These are phyloP conservation scores for Leptoxyphium fumago DNA, from an alignment of 2,329 filamentous ascomycete species.

Conservation along the genomic window DNA sequence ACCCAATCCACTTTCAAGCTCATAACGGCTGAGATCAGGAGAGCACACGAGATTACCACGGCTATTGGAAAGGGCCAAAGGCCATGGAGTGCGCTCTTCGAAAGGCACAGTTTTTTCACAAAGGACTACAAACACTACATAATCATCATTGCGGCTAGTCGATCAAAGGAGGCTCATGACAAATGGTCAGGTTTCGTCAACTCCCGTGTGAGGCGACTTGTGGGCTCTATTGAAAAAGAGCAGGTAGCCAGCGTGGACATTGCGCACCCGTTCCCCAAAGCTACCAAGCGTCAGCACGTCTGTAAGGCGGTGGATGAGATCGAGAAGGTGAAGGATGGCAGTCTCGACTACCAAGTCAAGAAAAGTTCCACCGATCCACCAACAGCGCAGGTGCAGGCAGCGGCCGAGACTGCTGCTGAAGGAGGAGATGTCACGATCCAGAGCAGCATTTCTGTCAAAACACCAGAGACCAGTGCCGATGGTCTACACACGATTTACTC, in stretches of 20 bases:
- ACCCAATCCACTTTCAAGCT: constrained; percentile 72
- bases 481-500: constrained; percentile 54
- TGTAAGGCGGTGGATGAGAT: constrained; percentile 49
- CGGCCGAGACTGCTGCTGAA: constrained; percentile 27
- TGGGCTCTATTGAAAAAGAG: constrained; percentile 69
- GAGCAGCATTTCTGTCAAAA: constrained; percentile 8
- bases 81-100: constrained; percentile 77
- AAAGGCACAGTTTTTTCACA: constrained; percentile 87
- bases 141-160: constrained; percentile 69
- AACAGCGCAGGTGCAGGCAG: constrained; percentile 36
- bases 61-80: constrained; percentile 63
- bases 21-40: constrained; percentile 67
- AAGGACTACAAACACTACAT: constrained; percentile 91
- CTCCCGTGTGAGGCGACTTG: constrained; percentile 78
- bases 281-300: constrained; percentile 68
- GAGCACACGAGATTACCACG: constrained; percentile 62
- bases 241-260: constrained; percentile 53
- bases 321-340: constrained; percentile 47
- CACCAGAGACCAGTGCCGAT: constrained; percentile 20
- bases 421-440: constrained; percentile 26
- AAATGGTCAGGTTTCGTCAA: constrained; percentile 86
- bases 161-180: constrained; percentile 68
- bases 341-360: constrained; percentile 44
- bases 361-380: constrained; percentile 38
- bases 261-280: constrained; percentile 85